phyloP scores from a whole-genome alignment of 2,329 filamentous ascomycete genomes.

The Cladophialophora immunda region DNA sequence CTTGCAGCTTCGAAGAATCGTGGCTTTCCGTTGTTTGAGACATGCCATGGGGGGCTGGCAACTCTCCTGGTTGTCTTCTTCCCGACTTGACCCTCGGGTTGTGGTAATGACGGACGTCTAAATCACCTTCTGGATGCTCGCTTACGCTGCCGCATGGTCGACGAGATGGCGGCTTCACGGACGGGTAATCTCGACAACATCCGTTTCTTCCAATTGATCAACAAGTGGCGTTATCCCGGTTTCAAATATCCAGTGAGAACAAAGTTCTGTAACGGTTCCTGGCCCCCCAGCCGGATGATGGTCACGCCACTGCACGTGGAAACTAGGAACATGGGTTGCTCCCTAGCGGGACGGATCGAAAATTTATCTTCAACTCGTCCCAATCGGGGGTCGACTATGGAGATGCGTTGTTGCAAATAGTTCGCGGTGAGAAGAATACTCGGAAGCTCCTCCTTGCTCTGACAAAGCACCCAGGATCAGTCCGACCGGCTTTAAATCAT shows the following conservation, averaged over 20 bases:
- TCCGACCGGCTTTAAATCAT: conserved; percentile 2
- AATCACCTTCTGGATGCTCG: not conserved
- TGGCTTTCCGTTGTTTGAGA: not conserved
- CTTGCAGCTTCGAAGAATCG: not conserved
- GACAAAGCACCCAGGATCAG: not conserved
- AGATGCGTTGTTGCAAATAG: not conserved
- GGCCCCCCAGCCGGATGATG: not conserved
- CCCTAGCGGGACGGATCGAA: not conserved
- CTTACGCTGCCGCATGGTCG: not conserved
- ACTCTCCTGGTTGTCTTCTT: not conserved
- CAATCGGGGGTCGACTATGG: not conserved
- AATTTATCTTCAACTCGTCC: not conserved
- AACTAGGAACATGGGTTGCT: not conserved
- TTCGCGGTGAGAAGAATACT: not conserved
- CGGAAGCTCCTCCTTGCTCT: not conserved
- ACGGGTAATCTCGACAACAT: not conserved
- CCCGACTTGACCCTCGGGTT: not conserved
- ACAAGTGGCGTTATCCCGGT: not conserved
- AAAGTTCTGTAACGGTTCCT: not conserved
- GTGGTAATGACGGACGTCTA: not conserved
- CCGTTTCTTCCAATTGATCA: not conserved
- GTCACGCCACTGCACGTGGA: not conserved
- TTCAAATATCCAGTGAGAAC: not conserved
- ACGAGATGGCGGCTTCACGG: not conserved
- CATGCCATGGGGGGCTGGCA: not conserved